Base-by-base conservation (phyloP, 352 stramenopile genomes). In the Blastocystis sp. region DNA sequence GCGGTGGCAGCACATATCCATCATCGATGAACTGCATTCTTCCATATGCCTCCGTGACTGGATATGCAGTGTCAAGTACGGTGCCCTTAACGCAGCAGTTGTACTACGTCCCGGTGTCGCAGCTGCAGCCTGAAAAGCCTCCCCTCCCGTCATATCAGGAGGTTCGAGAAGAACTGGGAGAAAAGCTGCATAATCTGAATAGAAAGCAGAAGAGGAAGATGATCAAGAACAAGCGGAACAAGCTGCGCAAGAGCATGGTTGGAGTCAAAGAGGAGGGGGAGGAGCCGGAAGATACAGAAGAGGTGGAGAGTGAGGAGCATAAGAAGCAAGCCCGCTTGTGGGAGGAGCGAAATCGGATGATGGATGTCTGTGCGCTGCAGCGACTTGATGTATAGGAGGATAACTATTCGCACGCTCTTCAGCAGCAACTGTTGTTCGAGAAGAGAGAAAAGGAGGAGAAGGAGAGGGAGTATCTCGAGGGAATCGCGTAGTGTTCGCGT, bases 141-240 rank as follows among this genome's bases (percentile, higher is more conserved):
- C 24, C 61, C 34, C 74, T 40, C 54, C 74, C 48, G 9, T 84
- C 74, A n/a, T 84, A 69, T 38, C 65, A 70, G 10, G 52, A 68
- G 6, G 28, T 84, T 34, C 54, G 57, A 34, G 74, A 84, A 24
- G 54, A 60, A 69, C 21, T 84, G 11, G 59, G 57, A 10, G n/a
- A 21, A 10, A 68, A 68, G 45, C 34, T 84, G 10, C 34, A 69
- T 57, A 14, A 52, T 52, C 57, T 84, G 17, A 69, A 21, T 54
- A n/a, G 74, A 19, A 84, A 84, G 60, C 52, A 84, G n/a, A 84
- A 68, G 54, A 45, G 74, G 28, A 84, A 84, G 74, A 38, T 84
- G 48, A 66, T 84, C 42, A 84, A 84, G 61, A 84, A 84, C 45
- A 84, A 84, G 66, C 3, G 74, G 74, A 84, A 84, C 10, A 54